Conservation (phyloP, 495 filamentous ascomycete species). For the Oidiodendron maius region DNA sequence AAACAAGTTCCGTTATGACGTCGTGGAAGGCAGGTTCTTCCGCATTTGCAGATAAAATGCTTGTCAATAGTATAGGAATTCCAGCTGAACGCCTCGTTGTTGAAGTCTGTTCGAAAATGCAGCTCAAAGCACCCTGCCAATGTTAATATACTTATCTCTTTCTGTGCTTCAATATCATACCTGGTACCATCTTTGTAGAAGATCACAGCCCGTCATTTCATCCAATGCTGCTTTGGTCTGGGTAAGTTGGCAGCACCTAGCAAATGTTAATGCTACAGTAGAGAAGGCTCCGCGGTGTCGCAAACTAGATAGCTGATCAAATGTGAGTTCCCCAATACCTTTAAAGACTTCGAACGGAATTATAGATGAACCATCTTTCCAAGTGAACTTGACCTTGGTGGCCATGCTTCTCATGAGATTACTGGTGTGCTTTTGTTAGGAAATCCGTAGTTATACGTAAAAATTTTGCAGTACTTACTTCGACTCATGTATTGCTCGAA, state of each 20-base stretch:
- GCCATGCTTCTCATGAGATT: conserved; percentile 54
- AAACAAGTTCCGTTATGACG: conserved; percentile 40
- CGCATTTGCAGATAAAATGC: conserved; percentile 57
- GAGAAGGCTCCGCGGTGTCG: conserved; percentile 93
- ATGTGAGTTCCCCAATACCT: conserved; percentile 61
- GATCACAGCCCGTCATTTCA: conserved; percentile 22
- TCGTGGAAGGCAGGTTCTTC: conserved; percentile 43
- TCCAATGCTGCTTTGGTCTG: conserved; percentile 30
- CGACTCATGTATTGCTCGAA: conserved; percentile 86
- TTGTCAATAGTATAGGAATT: conserved; percentile 76
- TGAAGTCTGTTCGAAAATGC: conserved; percentile 63
- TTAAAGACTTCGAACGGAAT: conserved; percentile 40
- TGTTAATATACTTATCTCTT: background rate
- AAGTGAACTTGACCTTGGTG: conserved; percentile 30
- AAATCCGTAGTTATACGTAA: background rate
- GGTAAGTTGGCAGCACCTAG: conserved; percentile 61
- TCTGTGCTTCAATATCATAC: conserved; percentile 33
- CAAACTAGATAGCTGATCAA: conserved; percentile 74
- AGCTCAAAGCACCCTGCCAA: conserved; percentile 49
- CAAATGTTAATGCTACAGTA: conserved; percentile 83
- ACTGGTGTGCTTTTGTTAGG: conserved; percentile 21
- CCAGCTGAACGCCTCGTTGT: conserved; percentile 92
- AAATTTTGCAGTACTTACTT: conserved; percentile 64
- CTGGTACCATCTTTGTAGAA: conserved; percentile 62
- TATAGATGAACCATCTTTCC: conserved; percentile 26